Percentiles rank a stretch among this genome's conserved stretches.
Evolutionary conservation across 345 rosid species (phyloP).

Genomic region (Bretschneidera sinensis): DNA sequence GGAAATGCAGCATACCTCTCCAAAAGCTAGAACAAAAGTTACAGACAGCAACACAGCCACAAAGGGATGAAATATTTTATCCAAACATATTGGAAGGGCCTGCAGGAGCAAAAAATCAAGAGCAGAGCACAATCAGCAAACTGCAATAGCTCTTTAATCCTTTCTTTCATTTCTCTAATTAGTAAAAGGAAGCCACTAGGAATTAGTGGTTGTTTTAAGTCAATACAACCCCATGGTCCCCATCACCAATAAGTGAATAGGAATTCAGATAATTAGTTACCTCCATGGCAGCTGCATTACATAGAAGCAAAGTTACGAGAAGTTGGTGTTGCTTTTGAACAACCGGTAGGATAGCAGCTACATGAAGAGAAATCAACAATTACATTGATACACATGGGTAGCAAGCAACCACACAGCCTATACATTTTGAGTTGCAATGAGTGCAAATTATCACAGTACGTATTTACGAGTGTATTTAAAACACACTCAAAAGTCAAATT

Average conservation of each 20-base stretch:
- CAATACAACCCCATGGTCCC: too few species aligned
- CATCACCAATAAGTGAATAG: background rate
- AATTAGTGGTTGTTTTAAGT: too few species aligned
- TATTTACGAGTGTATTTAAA: background rate
- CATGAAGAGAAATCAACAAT: slow-evolving; percentile 3
- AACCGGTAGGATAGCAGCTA: slow-evolving; percentile 73
- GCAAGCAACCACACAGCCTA: slow-evolving; percentile 6
- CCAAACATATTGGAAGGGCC: slow-evolving; percentile 80
- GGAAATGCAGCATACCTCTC: slow-evolving; percentile 45
- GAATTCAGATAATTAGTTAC: slow-evolving; percentile 20
- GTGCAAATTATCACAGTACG: too few species aligned
- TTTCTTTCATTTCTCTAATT: too few species aligned
- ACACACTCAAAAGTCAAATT: background rate
- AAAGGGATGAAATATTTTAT: slow-evolving; percentile 74
- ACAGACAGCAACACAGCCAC: slow-evolving; percentile 78
- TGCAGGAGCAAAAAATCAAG: slow-evolving; percentile 23
- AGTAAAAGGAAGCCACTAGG: too few species aligned
- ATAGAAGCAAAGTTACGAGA: slow-evolving; percentile 72
- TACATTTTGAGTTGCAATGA: too few species aligned
- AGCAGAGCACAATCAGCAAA: slow-evolving; percentile 3
- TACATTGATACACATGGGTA: background rate
- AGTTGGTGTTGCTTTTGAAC: slow-evolving; percentile 80
- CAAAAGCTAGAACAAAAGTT: slow-evolving; percentile 77
- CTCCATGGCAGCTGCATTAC: slow-evolving; percentile 89
- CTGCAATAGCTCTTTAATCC: background rate